A percentile compares a stretch with the other conserved stretches of the same genome.
Conservation (phyloP, 1,139 yeast genomes). For the Lodderomyces parapsilosis region DNA sequence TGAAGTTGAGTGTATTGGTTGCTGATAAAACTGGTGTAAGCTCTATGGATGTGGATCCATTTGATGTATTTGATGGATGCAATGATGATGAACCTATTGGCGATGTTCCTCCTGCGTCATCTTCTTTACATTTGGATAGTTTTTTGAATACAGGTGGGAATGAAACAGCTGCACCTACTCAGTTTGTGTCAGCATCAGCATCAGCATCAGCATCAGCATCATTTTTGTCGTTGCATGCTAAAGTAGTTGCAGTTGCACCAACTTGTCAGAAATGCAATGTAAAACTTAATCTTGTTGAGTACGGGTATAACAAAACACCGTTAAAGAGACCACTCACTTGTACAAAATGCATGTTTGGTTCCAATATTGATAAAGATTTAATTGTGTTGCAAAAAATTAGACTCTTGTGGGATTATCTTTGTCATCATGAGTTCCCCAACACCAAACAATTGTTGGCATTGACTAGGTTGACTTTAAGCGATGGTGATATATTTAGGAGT, state of each 20-base stretch:
- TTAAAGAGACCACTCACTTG: slow-evolving; percentile 12
- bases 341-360: slow-evolving; percentile 16
- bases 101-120: slow-evolving; percentile 9
- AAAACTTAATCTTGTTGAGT: slow-evolving; percentile 17
- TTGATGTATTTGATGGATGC: slow-evolving; percentile 13
- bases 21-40: background rate
- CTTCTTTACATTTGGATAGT: slow-evolving; percentile 13
- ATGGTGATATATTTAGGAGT: slow-evolving; percentile 7
- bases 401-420: slow-evolving; percentile 18
- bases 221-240: no score
- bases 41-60: slow-evolving; percentile 15
- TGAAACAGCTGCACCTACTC: background rate
- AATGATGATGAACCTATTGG: background rate
- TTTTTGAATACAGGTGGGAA: slow-evolving; percentile 7
- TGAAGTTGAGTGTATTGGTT: slow-evolving; percentile 10
- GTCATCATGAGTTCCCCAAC: slow-evolving; percentile 15
- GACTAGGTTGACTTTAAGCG: slow-evolving; percentile 7
- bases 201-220: no score
- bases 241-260: no score
- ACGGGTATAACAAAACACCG: slow-evolving; percentile 15
- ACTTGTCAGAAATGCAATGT: slow-evolving; percentile 15
- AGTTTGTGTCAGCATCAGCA: background rate
- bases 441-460: slow-evolving; percentile 13
- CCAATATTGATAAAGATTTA: slow-evolving; percentile 11
- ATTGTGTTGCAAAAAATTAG: slow-evolving; percentile 18